Base-by-base conservation (phyloP, 2,329 filamentous ascomycete genomes). In the Penicillium sp. region DNA sequence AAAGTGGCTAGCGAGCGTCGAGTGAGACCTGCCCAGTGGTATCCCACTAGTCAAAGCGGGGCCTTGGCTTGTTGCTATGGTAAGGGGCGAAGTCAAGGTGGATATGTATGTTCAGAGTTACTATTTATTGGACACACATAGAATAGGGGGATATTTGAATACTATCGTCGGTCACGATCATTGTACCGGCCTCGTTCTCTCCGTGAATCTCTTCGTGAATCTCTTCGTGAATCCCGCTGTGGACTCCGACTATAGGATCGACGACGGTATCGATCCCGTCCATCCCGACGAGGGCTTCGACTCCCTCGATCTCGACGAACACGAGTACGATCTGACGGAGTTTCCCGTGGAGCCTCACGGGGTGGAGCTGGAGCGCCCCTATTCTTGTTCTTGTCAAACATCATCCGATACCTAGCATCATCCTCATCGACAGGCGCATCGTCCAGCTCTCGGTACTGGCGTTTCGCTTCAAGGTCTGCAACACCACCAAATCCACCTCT, bases 401-500 rank as follows among this genome's bases (percentile, higher is more conserved):
- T 87, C 85, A 95, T 92, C 53, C 84, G 83, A 70, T 95, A 96
- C 25, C 81, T 79, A 50, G 82, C 78, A 53, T 76, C 76, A 19
- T 81, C 78, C 50, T 82, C 78, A 55, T 75, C 75, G 31, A 65
- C 65, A 25, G 68, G 65, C 55, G 75, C 72, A 16, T 81, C 79
- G 23, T 84, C 83, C 36, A 87, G 82, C n/a, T 85, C 84, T 60
- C 91, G 84, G 71, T 97, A 99, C 67, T 97, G 94, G 56, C 89
- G 85, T 76, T 90, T 89, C 81, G 92, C 94, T 77, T 97, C 92
- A 57, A 99, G 79, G 61, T 89, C 88, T 55, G 87, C 85, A 33
- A 97, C 90, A 57, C 94, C 94, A 63, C 94, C 94, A 79, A 95
- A 99, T 7, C 94, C 94, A 52, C 91, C 91, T 73, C 69, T 81